phyloP scores from a whole-genome alignment of 345 rosid species.

The Hirschfeldia incana region DNA sequence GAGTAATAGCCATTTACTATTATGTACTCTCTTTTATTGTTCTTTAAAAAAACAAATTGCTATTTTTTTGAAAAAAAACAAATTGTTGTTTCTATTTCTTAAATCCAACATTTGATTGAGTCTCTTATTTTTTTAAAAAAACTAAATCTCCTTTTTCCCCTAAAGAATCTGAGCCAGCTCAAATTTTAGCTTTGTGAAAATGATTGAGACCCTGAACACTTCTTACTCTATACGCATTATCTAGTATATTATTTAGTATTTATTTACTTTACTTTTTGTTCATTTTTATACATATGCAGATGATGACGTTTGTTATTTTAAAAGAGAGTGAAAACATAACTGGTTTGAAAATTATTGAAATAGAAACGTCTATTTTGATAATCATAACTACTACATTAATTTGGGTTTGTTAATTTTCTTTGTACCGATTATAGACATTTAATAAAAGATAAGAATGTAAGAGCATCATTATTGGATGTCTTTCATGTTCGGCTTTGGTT shows the following conservation, averaged over 20 bases:
- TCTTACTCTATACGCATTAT: conserved; percentile 25
- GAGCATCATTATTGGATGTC: too few species aligned
- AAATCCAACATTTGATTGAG: not conserved
- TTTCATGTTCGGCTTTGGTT: too few species aligned
- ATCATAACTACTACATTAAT: conserved; percentile 21
- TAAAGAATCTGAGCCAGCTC: conserved; percentile 45
- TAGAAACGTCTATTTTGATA: conserved; percentile 16
- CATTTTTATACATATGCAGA: not conserved
- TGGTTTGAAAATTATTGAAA: conserved; percentile 16
- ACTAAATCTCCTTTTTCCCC: not conserved
- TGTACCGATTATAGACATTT: conserved; percentile 23
- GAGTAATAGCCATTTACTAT: not conserved
- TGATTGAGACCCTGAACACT: conserved; percentile 55
- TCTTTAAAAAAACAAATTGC: not conserved
- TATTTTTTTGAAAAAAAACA: not conserved
- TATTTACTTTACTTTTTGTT: not conserved
- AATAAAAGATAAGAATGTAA: conserved; percentile 6
- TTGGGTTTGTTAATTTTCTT: conserved; percentile 17
- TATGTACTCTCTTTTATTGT: not conserved
- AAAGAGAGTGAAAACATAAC: not conserved
- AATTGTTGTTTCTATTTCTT: not conserved
- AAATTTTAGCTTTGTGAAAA: conserved; percentile 59
- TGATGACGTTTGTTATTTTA: not conserved
- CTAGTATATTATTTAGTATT: not conserved
- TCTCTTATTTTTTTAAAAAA: not conserved